These are phyloP conservation scores for Camellia japonica DNA, from an alignment of 148 eudicot species.

Conservation along the genomic window DNA sequence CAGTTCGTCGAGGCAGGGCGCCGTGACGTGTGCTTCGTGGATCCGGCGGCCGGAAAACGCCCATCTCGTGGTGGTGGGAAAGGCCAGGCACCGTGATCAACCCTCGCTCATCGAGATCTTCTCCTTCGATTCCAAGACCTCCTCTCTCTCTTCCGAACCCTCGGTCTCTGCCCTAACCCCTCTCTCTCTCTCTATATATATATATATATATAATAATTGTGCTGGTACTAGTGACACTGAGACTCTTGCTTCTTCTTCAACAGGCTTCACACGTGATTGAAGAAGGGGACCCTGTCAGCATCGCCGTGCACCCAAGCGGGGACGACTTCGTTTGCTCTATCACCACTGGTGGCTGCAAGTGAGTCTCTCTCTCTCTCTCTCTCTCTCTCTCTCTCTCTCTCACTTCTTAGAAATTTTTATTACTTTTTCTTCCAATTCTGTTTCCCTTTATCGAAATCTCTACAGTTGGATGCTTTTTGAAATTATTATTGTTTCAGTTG, in stretches of 20 bases:
- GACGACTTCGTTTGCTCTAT: slow-evolving; percentile 81
- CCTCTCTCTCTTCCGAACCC: slow-evolving; percentile 68
- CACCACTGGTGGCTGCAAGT: slow-evolving; percentile 77
- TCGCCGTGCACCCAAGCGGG: slow-evolving; percentile 85
- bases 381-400: neutral
- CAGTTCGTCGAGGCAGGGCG: slow-evolving; percentile 34
- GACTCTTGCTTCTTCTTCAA: neutral
- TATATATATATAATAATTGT: neutral
- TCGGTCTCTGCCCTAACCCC: slow-evolving; percentile 50
- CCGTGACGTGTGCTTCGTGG: slow-evolving; percentile 71
- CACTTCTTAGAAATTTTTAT: too few relatives aligned
- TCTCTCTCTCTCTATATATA: slow-evolving; percentile 25
- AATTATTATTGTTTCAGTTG: neutral
- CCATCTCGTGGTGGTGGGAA: slow-evolving; percentile 64
- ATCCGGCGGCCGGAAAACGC: slow-evolving; percentile 84
- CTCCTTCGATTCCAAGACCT: slow-evolving; percentile 46
- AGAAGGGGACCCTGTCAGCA: slow-evolving; percentile 60
- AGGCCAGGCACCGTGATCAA: slow-evolving; percentile 27
- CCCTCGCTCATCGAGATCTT: slow-evolving; percentile 64
- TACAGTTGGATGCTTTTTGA: neutral
- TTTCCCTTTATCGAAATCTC: neutral
- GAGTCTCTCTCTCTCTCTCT: neutral
- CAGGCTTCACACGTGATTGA: slow-evolving; percentile 61
- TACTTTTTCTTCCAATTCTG: too few relatives aligned
- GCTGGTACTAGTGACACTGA: too few relatives aligned